Conservation (phyloP, 2,329 filamentous ascomycete genomes). For the Xylaria sp. region DNA sequence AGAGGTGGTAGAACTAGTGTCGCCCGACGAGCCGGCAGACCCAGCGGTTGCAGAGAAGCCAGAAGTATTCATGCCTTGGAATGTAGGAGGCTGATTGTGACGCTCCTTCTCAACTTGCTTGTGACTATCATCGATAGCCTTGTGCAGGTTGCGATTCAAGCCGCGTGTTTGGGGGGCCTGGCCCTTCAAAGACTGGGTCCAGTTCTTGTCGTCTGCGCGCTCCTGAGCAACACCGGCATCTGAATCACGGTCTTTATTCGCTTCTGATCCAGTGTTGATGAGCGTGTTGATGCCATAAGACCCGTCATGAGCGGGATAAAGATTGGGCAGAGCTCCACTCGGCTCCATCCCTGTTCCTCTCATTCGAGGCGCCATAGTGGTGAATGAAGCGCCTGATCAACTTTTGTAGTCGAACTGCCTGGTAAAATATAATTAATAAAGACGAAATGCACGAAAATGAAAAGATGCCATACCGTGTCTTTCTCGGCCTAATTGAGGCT, state of each 20-base stretch:
- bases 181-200: slow-evolving; percentile 8
- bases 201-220: slow-evolving; percentile 16
- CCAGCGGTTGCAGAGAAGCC: neutral
- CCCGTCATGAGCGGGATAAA: slow-evolving; percentile 29
- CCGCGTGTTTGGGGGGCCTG: slow-evolving; percentile 13
- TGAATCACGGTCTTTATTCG: slow-evolving; percentile 19
- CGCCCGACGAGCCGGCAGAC: neutral
- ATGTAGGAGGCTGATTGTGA: neutral
- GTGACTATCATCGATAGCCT: slow-evolving; percentile 19
- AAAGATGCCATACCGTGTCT: slow-evolving; percentile 9
- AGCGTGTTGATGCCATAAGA: slow-evolving; percentile 31
- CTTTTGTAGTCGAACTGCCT: neutral
- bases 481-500: slow-evolving; percentile 7
- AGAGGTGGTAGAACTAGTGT: neutral
- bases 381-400: neutral
- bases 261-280: slow-evolving; percentile 19
- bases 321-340: slow-evolving; percentile 20
- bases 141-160: slow-evolving; percentile 23
- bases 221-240: slow-evolving; percentile 19
- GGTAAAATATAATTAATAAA: neutral
- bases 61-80: neutral
- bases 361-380: slow-evolving; percentile 17
- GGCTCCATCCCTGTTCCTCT: slow-evolving; percentile 9
- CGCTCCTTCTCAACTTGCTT: slow-evolving; percentile 16
- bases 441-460: neutral